Base-by-base conservation (phyloP, 2,329 filamentous ascomycete genomes). In the Fusarium denticulatum region DNA sequence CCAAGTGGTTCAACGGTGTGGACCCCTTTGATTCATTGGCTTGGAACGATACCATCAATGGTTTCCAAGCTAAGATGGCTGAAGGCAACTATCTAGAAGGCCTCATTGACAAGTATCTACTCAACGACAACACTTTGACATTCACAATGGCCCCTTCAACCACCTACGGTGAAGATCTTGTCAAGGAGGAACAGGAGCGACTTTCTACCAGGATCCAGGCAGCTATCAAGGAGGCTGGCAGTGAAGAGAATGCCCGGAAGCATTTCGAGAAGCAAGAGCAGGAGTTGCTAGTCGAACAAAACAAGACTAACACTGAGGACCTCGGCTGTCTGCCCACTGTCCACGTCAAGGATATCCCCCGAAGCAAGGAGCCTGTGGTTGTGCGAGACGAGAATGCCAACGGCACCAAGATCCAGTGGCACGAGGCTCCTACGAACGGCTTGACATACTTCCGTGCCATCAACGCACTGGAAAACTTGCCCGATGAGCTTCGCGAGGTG, bases 371-470 rank as follows among this genome's bases (percentile, higher is more conserved):
- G 77, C 82, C 83, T 0, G 81, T 87, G 1, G 78, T 84, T 7
- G 78, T 91, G 45, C 88, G 89, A 61, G 93, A 96, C 71, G 90
- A 93, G n/a, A 84, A 85, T 16, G 81, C 93, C 15, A 88, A 89
- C 46, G 87, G 88, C 42, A 88, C 92, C 45, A 90, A 92, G 50
- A 90, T 96, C 8, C 94, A 98, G 77, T 98, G 95, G 95, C 92
- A 93, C 57, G 94, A 97, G 81, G 94, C 95, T 13, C 93, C 94
- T 5, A 99, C 96, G 0, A 99, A 99, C 77, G 96, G 96, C 0
- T 85, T 99, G 66, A 98, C 96, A 3, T 99, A 99, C 81, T 97
- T 99, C 85, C 92, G 95, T 67, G 95, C 94, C 7, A 89, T 98
- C 81, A 95, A 97, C 80, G 88, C 89, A 1, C 86, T 98, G 61